Percentiles rank a stretch among this genome's conserved stretches.
Conservation (phyloP, 163 green algal species). For the Chloromonas sp. region DNA sequence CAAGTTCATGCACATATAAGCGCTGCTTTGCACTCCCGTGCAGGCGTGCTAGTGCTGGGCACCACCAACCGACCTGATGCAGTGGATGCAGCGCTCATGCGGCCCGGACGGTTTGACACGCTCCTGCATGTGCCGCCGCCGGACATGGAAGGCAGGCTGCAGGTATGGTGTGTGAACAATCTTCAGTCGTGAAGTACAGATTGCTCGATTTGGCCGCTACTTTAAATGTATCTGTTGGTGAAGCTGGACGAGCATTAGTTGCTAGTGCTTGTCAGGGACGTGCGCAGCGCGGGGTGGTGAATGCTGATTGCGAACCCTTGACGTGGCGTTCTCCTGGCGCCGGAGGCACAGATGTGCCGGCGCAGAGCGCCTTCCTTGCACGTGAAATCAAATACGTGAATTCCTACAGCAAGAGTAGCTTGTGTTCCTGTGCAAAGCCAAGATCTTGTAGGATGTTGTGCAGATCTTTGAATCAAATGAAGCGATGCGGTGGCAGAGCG, state of each 20-base stretch:
- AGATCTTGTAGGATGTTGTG: no score
- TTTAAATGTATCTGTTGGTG: not conserved
- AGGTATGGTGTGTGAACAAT: conserved; percentile 8
- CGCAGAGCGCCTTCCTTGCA: no score
- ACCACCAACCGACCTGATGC: conserved; percentile 79
- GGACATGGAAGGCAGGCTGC: conserved; percentile 57
- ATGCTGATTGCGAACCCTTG: no score
- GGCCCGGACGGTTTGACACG: conserved; percentile 78
- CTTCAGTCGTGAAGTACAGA: no score
- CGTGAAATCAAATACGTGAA: no score
- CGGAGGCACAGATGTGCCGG: no score
- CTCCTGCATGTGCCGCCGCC: conserved; percentile 83
- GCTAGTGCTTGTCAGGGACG: not conserved
- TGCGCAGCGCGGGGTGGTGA: not conserved
- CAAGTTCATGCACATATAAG: not conserved
- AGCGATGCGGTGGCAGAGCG: no score
- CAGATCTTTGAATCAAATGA: no score
- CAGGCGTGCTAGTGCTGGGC: conserved; percentile 75
- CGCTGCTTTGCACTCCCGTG: not conserved
- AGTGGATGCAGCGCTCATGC: conserved; percentile 77
- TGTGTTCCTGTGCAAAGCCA: no score
- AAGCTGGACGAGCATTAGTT: not conserved
- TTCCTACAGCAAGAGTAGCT: no score
- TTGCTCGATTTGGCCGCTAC: no score
- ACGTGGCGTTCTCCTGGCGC: no score